phyloP scores from a whole-genome alignment of 148 eudicot genomes.

The Nepenthes mirabilis region DNA sequence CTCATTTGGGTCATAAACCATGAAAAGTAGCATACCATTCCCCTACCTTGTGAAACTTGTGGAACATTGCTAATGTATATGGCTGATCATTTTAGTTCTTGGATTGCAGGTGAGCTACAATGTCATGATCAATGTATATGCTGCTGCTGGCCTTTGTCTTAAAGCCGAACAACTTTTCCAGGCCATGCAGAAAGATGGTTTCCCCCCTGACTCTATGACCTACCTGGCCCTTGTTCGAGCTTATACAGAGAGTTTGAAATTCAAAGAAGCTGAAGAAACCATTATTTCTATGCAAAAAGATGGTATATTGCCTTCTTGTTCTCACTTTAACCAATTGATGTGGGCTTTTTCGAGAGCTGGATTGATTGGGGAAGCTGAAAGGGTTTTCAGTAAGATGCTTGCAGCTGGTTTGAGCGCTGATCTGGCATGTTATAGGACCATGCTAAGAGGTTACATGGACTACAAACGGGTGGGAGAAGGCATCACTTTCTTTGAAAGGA shows the following conservation, averaged over 20 bases:
- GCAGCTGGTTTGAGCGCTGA: conserved; percentile 31
- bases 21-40: too few species aligned
- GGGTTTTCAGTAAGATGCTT: conserved; percentile 21
- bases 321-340: conserved; percentile 51
- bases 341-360: conserved; percentile 40
- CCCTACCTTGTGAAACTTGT: too few species aligned
- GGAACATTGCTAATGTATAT: too few species aligned
- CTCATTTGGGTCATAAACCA: too few species aligned
- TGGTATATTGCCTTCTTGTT: conserved; percentile 41
- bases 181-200: conserved; percentile 40
- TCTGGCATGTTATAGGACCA: conserved; percentile 24
- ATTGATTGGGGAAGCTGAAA: conserved; percentile 31
- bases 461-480: conserved; percentile 43
- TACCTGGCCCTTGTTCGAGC: conserved; percentile 63
- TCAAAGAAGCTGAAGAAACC: conserved; percentile 39
- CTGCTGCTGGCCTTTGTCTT: conserved; percentile 36
- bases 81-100: not conserved
- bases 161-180: conserved; percentile 52
- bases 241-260: conserved; percentile 29
- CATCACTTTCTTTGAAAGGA: conserved; percentile 43
- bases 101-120: conserved; percentile 67
- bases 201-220: conserved; percentile 45
- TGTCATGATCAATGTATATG: conserved; percentile 63
- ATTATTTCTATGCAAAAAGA: conserved; percentile 41
- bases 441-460: conserved; percentile 45